Evolutionary conservation across 148 eudicot genomes (phyloP).

Genomic region (Cornus florida): DNA sequence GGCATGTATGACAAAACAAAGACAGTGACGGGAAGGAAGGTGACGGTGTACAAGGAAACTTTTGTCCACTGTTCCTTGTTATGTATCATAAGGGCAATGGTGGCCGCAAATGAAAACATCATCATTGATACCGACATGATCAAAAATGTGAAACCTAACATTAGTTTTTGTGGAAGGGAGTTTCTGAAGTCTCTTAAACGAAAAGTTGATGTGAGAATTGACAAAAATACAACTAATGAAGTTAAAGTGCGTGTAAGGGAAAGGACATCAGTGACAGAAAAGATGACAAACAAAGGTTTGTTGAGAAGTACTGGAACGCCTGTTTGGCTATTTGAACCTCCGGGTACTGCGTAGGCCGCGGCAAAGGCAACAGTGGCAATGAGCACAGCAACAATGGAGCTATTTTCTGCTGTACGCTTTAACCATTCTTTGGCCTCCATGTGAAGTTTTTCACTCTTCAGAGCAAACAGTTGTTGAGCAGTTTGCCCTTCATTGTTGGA

Average conservation of each 20-base stretch:
- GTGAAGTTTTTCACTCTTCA: neutral
- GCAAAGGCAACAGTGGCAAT: too few species aligned
- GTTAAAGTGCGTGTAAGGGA: neutral
- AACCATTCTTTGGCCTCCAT: neutral
- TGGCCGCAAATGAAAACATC: conserved; percentile 8
- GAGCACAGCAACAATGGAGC: conserved; percentile 6
- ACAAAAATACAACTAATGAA: neutral
- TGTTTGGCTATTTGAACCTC: too few species aligned
- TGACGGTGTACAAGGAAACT: conserved; percentile 2
- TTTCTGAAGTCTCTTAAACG: neutral
- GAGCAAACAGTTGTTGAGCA: conserved; percentile 6
- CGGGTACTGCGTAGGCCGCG: too few species aligned
- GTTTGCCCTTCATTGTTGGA: neutral
- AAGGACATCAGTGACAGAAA: conserved; percentile 9
- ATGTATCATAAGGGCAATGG: too few species aligned
- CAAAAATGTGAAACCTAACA: neutral
- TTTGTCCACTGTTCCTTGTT: too few species aligned
- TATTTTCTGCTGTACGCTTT: conserved; percentile 1
- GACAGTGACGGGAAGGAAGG: conserved; percentile 4
- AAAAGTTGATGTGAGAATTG: conserved; percentile 9
- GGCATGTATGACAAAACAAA: neutral
- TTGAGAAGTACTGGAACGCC: too few species aligned
- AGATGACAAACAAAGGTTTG: too few species aligned
- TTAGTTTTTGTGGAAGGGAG: conserved; percentile 2
- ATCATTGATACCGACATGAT: neutral